Evolutionary conservation across 164 flowering plant species (phyloP).

Genomic region (Tinospora cordifolia): DNA sequence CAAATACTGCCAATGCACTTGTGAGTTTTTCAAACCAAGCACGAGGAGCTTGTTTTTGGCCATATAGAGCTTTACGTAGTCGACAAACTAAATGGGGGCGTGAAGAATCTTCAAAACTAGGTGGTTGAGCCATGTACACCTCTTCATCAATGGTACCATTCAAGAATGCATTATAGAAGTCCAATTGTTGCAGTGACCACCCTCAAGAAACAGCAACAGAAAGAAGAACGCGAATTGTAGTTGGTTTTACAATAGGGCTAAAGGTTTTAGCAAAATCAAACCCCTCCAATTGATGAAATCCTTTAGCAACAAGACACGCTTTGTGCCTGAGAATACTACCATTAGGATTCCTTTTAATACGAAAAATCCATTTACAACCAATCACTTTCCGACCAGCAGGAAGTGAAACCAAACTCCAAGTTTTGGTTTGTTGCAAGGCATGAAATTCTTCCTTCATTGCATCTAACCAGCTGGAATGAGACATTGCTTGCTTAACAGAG

Average conservation of each 20-base stretch:
- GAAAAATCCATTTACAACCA: not conserved
- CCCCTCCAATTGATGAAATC: not conserved
- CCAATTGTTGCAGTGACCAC: not conserved
- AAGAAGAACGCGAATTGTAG: not conserved
- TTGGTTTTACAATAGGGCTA: not conserved
- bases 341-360: not conserved
- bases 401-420: not conserved
- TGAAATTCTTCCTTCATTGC: not conserved
- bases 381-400: not conserved
- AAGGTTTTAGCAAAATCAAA: not conserved
- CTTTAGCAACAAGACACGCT: not conserved
- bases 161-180: not conserved
- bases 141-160: not conserved
- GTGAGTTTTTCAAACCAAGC: too few relatives aligned
- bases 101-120: conserved; percentile 12
- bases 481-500: too few relatives aligned
- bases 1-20: too few relatives aligned
- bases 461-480: not conserved
- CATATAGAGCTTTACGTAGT: too few relatives aligned
- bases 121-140: not conserved
- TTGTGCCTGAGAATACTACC: not conserved
- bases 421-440: not conserved
- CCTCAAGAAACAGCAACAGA: not conserved
- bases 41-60: too few relatives aligned
- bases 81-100: too few relatives aligned